phyloP scores from a whole-genome alignment of 202 grass and related monocot genomes.

The Panicum hallii region DNA sequence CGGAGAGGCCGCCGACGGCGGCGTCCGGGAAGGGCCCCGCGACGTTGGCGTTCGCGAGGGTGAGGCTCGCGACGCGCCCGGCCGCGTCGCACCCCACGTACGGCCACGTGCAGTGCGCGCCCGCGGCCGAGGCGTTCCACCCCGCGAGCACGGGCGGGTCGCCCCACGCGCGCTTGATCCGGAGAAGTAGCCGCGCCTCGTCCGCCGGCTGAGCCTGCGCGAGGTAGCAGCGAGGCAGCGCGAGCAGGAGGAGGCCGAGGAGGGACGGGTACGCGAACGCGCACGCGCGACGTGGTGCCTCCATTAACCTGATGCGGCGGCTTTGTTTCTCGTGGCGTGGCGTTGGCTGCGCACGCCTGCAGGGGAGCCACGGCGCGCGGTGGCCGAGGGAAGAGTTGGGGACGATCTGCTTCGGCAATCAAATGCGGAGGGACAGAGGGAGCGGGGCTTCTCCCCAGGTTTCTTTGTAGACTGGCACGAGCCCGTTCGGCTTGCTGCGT shows the following conservation, averaged over 20 bases:
- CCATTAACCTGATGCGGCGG: too few species aligned
- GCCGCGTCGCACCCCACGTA: slow-evolving; percentile 47
- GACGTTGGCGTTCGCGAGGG: slow-evolving; percentile 20
- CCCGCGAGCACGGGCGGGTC: slow-evolving; percentile 41
- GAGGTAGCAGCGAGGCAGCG: background rate
- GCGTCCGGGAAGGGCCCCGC: slow-evolving; percentile 30
- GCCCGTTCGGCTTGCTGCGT: too few species aligned
- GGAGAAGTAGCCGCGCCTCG: slow-evolving; percentile 50
- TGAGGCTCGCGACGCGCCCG: slow-evolving; percentile 44
- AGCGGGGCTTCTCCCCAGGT: too few species aligned
- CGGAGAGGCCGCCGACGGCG: slow-evolving; percentile 48
- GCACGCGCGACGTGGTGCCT: too few species aligned
- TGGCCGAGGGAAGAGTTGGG: too few species aligned
- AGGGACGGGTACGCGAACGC: too few species aligned
- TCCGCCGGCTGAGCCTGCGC: slow-evolving; percentile 39
- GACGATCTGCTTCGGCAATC: too few species aligned
- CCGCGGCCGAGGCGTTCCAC: slow-evolving; percentile 40
- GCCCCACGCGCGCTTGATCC: slow-evolving; percentile 57
- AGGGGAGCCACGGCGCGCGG: too few species aligned
- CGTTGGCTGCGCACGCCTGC: too few species aligned
- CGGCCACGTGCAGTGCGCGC: slow-evolving; percentile 56
- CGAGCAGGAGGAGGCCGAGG: slow-evolving; percentile 33
- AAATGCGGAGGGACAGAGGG: too few species aligned
- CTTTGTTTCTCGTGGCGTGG: too few species aligned
- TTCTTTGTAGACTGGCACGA: too few species aligned